phyloP scores from a whole-genome alignment of 164 flowering plant genomes.

The Stephania japonica region DNA sequence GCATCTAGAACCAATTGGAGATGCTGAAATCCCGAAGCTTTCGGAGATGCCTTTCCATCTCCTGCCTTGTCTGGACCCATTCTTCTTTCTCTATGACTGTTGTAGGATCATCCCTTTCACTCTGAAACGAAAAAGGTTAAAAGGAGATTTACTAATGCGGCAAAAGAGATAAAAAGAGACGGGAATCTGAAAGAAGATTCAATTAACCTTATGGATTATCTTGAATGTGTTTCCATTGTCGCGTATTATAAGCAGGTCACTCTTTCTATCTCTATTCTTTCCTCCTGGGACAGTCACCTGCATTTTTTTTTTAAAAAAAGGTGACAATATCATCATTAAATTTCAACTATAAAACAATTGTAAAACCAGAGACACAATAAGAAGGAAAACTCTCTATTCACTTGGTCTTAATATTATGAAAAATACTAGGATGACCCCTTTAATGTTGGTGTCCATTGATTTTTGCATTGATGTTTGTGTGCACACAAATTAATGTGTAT shows the following conservation, averaged over 20 bases:
- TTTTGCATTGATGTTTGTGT: too few species aligned
- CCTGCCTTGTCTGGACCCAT: constrained; percentile 68
- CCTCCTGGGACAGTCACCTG: constrained; percentile 90
- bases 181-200: background rate
- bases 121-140: constrained; percentile 28
- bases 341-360: background rate
- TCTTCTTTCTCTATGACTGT: constrained; percentile 82
- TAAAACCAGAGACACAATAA: background rate
- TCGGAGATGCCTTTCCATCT: constrained; percentile 87
- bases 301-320: constrained; percentile 2
- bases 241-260: constrained; percentile 71
- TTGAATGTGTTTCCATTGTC: constrained; percentile 82
- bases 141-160: constrained; percentile 1
- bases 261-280: constrained; percentile 60
- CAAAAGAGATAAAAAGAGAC: background rate
- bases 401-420: too few species aligned
- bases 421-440: too few species aligned
- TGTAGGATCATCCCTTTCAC: constrained; percentile 67
- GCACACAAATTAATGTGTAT: too few species aligned
- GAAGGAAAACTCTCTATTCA: background rate
- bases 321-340: background rate
- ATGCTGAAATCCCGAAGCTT: constrained; percentile 74
- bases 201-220: constrained; percentile 56
- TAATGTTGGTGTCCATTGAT: too few species aligned
- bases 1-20: constrained; percentile 83